Evolutionary conservation across 441 rosid genomes (phyloP), one percentile per base, ranked within the genome.

Genomic region (Biscutella laevigata): DNA sequence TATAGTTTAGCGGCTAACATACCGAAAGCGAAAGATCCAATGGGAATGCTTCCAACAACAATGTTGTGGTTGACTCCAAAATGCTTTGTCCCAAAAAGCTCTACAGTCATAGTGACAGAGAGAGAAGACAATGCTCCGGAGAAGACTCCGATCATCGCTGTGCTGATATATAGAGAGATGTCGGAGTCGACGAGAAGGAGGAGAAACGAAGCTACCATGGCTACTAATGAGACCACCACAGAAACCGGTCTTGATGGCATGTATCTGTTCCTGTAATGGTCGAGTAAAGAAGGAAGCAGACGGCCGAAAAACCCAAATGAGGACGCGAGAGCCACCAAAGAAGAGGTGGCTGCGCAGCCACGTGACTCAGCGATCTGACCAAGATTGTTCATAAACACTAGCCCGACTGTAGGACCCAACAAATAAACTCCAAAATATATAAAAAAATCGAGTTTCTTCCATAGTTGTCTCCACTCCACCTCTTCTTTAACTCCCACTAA

Each of bases 281-380:
- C 96, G 22, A 69, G 24, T 8, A 84, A 58, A 16, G 96, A 90
- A 10, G 96, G 98, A 13, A 84, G 17, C 57, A 90, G 81, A 28
- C 98, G 98, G 25, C 98, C 98, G 37, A 90, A 87, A 73, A 90
- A 90, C 2, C 90, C 78, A 4, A 84, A 90, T 0, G 96, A 82
- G 1, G 96, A 84, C 8, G 94, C 78, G 62, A 90, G 65, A 4
- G 96, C 75, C 30, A 90, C 96, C 13, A 90, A 74, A 17, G 83
- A 73, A 26, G 81, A 65, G 4, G 90, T 77, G 2, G 26, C 66
- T 0, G 69, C 39, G 15, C 46, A 72, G 9, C 90, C 84, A 7
- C 95, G 80, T 57, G 98, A 90, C 66, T 90, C 95, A 0, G 92
- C 76, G 14, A 90, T 80, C 68, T 90, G 98, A 57, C 98, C 98